Base-by-base conservation (phyloP, 805 yeast species). In the Torulaspora indica region DNA sequence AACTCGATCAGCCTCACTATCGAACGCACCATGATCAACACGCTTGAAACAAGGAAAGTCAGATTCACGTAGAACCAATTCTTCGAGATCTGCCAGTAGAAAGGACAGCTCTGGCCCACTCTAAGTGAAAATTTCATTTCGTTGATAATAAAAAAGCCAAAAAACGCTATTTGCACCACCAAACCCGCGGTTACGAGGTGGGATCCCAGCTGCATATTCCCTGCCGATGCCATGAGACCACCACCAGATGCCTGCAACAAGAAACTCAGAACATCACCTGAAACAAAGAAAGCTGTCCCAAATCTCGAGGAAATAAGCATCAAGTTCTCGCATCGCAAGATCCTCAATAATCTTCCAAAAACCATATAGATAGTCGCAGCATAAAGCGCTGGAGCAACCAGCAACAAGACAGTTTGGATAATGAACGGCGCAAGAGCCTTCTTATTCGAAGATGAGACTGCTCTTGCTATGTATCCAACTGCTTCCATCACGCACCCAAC, bases 291-390 rank as follows among this genome's bases (percentile, higher is more conserved):
- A 6, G 48, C 49, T 2, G 67, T 63, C 9, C 57, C 50, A 36
- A 46, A 57, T 37, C 52, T 53, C 5, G 55, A 37, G 7, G 57
- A 58, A 43, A 54, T 40, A 10, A 61, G 52, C 27, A 58, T 29
- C 15, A 47, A 37, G 8, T 50, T 42, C 31, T 46, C 51, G 24
- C 57, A 56, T 18, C 45, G 45, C 43, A 61, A 35, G 7, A 44
- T 31, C 22, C 32, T 44, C 5, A 61, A 46, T 24, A 64, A 31
- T 42, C 58, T 45, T 12, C 63, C 68, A 40, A 64, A 59, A 3
- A 55, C 10, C 67, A 64, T 61, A 42, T 66, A 66, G 18, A 64
- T 57, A 1, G 66, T 44, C 1, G 65, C 69, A 2, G 67, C 63
- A 38, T 57, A 54, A 10, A 64, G 49, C 1, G 67, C 53, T 3